Base-by-base conservation (phyloP, 768 basidiomycete genomes). In the Filobasidium floriforme region DNA sequence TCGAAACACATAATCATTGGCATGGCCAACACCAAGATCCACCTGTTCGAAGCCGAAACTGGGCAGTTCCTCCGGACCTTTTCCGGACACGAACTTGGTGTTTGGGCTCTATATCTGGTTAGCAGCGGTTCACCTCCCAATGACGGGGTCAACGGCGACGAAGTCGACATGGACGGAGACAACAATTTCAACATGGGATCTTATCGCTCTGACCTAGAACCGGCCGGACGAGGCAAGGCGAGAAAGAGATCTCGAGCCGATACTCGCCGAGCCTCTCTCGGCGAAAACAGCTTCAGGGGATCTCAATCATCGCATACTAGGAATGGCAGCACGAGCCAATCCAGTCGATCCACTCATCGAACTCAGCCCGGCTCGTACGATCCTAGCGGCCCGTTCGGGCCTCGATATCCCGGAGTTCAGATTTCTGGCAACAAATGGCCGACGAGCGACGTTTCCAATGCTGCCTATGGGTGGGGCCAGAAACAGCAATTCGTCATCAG, bases 391-490 rank as follows among this genome's bases (percentile, higher is more conserved):
- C 54, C 54, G 12, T 57, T 57, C 29, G 54, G 54, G 15, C 54
- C 54, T 24, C 22, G 54, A 3, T 57, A 57, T 26, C 54, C 54
- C 14, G 54, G 54, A 2, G 26, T 28, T 24, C 18, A 57, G 54
- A 32, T 6, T 28, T 12, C 62, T 51, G 65, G 65, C 46, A 69
- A 68, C 62, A 67, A 59, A 49, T 65, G 68, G 55, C 81, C 81
- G 63, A 81, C 80, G 43, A 86, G 83, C 40, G 77, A 79, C 62
- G 73, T 76, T 18, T 85, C 86, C 67, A 84, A 85, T 61, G 84
- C 89, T 1, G 87, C 88, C 0, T 83, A 85, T 61, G 94, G 94
- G 0, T 97, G 91, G 90, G 92, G 93, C 0, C 89, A 93, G 74
- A 85, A 86, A 1, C 85, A 85, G 59, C 81, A 90, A 7, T 80